Percentiles rank a stretch among this genome's conserved stretches.
These are phyloP conservation scores for Wickerhamiella kurtzmanii DNA, from an alignment of 805 yeast genomes.

Conservation along the genomic window DNA sequence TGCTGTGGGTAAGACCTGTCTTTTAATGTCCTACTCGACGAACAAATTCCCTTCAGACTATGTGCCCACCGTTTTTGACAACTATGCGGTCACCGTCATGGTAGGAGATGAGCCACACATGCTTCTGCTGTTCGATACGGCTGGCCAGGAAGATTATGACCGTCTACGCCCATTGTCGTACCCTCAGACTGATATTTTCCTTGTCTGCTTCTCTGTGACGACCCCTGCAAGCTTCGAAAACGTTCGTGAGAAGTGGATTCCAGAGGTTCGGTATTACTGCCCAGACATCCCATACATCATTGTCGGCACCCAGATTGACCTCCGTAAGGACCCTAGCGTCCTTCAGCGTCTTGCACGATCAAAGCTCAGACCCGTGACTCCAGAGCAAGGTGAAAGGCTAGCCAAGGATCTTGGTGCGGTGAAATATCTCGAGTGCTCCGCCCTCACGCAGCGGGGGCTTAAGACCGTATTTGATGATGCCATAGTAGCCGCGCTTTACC, in stretches of 20 bases:
- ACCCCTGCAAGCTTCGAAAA: constrained; percentile 96
- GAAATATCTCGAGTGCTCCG: constrained; percentile 95
- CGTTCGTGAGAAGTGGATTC: constrained; percentile 97
- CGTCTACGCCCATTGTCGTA: constrained; percentile 90
- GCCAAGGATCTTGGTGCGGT: constrained; percentile 93
- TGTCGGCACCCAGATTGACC: constrained; percentile 93
- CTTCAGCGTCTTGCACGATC: constrained; percentile 83
- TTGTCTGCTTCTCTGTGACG: constrained; percentile 91
- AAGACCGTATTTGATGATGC: constrained; percentile 98
- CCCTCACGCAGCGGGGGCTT: constrained; percentile 90
- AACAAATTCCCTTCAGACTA: constrained; percentile 96
- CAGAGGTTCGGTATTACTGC: constrained; percentile 95
- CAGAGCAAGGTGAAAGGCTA: constrained; percentile 80
- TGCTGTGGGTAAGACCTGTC: constrained; percentile 97
- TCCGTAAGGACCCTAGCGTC: constrained; percentile 85
- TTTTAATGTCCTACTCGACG: constrained; percentile 89
- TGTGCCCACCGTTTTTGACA: constrained; percentile 96
- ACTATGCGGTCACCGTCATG: constrained; percentile 34
- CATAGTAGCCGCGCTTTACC: constrained; percentile 94
- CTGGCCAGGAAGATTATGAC: constrained; percentile 99
- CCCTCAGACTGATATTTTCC: constrained; percentile 93
- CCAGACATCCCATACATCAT: constrained; percentile 96
- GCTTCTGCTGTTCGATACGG: constrained; percentile 93
- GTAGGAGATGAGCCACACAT: constrained; percentile 98
- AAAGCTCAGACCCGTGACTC: constrained; percentile 70